Percentiles rank a stretch among this genome's conserved stretches.
These are phyloP conservation scores for Edaphochlamys debaryana DNA, from an alignment of 139 green algal genomes.

Conservation along the genomic window DNA sequence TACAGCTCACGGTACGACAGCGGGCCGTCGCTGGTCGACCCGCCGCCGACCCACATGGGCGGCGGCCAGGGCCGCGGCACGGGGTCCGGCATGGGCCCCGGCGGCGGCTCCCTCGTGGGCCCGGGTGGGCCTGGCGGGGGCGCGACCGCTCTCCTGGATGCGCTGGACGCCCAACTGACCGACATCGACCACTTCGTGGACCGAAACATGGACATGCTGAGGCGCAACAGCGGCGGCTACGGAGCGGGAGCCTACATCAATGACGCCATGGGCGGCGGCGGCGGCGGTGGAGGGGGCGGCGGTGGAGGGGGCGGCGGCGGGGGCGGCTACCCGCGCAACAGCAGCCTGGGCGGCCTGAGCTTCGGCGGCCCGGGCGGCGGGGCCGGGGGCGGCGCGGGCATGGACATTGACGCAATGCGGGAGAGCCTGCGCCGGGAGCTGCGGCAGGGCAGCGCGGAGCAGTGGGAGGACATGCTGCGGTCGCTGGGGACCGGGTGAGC, in stretches of 20 bases:
- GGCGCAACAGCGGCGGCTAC: conserved; percentile 19
- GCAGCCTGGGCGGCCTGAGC: not conserved
- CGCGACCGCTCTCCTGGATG: no score
- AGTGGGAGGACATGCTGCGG: conserved; percentile 32
- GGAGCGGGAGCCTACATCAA: conserved; percentile 11
- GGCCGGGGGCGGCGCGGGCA: not conserved
- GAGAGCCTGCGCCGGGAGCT: conserved; percentile 1
- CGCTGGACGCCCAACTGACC: not conserved
- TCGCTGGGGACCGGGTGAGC: not conserved
- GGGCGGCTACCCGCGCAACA: no score
- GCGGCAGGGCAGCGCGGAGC: conserved; percentile 9
- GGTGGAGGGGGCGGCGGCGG: no score
- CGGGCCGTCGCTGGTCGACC: no score
- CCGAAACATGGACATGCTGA: conserved; percentile 9
- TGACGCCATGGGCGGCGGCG: not conserved
- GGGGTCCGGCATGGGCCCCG: not conserved
- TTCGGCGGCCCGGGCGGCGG: not conserved
- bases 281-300: no score
- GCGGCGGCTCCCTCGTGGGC: no score
- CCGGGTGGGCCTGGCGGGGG: no score
- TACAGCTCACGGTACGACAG: not conserved
- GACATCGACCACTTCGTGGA: conserved; percentile 11
- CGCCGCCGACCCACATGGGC: no score
- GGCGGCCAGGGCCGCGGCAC: not conserved
- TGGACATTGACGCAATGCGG: conserved; percentile 18